Conservation (phyloP, 257 asterid species). For the Solanum tarijense region DNA sequence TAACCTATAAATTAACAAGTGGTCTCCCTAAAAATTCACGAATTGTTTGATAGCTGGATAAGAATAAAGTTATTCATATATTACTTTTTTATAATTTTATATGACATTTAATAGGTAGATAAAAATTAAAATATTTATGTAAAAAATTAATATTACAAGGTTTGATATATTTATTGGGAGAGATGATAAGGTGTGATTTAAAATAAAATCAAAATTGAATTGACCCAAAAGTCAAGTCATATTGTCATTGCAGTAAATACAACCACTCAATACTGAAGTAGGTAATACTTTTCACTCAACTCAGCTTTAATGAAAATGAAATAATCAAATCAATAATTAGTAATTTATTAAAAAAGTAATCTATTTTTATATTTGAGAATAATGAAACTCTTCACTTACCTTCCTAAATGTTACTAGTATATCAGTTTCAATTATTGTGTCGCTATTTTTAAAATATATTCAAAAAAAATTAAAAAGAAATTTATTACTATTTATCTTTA, state of each 20-base stretch:
- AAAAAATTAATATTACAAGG: accelerated
- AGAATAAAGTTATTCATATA: too few species aligned
- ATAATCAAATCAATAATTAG: neutral
- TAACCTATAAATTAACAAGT: neutral
- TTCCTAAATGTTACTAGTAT: neutral
- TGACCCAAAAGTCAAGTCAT: neutral
- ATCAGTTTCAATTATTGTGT: neutral
- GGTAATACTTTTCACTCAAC: neutral
- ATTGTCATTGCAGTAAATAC: neutral
- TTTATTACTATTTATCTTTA: neutral
- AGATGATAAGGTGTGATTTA: too few species aligned
- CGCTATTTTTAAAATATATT: neutral
- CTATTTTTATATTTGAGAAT: neutral
- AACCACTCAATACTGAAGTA: neutral
- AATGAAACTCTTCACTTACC: neutral
- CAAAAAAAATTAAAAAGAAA: neutral
- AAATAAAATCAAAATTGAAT: too few species aligned
- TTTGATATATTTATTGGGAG: too few species aligned
- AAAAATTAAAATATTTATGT: accelerated
- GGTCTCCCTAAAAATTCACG: neutral
- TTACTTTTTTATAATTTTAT: too few species aligned
- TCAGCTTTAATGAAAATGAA: neutral
- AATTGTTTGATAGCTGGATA: too few species aligned
- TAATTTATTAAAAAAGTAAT: neutral
- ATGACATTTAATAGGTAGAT: too few species aligned